Evolutionary conservation across 2,329 filamentous ascomycete species (phyloP).

Genomic region (Phaeosphaeria sp.): DNA sequence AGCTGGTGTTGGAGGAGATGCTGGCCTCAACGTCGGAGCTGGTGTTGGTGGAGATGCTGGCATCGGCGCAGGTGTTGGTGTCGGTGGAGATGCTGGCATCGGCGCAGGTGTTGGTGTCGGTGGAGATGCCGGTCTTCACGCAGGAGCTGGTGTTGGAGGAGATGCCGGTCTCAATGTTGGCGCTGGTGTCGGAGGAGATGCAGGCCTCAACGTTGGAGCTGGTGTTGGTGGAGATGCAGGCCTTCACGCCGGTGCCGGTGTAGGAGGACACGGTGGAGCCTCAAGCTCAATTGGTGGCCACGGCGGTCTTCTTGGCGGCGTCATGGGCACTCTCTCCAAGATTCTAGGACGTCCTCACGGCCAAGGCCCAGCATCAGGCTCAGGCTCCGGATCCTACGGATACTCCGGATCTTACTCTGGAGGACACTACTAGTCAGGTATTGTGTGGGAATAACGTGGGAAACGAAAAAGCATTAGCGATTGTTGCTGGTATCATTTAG

Average conservation of each 20-base stretch:
- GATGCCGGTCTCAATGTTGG: not conserved
- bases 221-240: not conserved
- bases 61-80: not conserved
- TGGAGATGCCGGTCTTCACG: not conserved
- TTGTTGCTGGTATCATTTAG: not conserved
- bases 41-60: not conserved
- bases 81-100: not conserved
- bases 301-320: not conserved
- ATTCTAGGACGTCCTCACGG: not conserved
- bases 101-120: not conserved
- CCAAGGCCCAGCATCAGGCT: not conserved
- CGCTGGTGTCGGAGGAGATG: not conserved
- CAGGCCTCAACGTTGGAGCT: not conserved
- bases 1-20: no score
- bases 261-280: slow-evolving; percentile 22
- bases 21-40: not conserved
- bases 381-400: not conserved
- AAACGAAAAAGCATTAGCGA: not conserved
- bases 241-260: not conserved
- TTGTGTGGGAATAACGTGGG: not conserved
- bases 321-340: not conserved
- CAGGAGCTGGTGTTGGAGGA: not conserved
- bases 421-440: not conserved
- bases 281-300: not conserved
- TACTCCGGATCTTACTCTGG: not conserved